Conservation (phyloP, 257 asterid species). For the Nicotiana paniculata region DNA sequence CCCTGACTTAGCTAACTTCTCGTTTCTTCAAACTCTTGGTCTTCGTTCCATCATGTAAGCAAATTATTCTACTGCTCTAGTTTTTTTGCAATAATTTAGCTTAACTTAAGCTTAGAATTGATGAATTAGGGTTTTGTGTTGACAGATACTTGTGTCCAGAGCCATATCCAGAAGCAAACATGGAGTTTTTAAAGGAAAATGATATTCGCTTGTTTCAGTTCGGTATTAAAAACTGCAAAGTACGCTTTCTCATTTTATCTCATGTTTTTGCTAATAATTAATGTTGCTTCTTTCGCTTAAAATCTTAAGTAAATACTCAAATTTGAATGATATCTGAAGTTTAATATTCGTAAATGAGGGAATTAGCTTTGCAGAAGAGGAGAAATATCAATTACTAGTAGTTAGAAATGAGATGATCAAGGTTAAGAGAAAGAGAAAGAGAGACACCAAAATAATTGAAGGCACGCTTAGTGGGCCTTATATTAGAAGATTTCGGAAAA, state of each 20-base stretch:
- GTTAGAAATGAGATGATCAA: neutral
- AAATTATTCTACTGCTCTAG: neutral
- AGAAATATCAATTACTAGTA: neutral
- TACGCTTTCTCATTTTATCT: constrained; percentile 16
- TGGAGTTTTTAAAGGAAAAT: constrained; percentile 60
- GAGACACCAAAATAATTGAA: neutral
- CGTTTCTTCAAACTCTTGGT: constrained; percentile 57
- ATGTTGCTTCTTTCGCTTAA: neutral
- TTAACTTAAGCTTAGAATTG: neutral
- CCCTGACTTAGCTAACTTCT: constrained; percentile 60
- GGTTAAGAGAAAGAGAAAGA: neutral
- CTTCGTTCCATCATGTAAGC: constrained; percentile 68
- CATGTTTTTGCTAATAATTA: neutral
- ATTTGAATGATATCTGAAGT: neutral
- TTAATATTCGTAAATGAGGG: neutral
- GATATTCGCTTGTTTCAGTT: constrained; percentile 67
- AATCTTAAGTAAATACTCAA: neutral
- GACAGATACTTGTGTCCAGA: constrained; percentile 73
- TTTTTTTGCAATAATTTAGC: neutral
- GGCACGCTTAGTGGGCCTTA: neutral
- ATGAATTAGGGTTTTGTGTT: neutral
- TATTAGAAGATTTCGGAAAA: neutral
- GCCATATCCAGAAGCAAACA: constrained; percentile 63
- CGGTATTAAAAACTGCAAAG: constrained; percentile 74
- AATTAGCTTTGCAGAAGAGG: neutral